Base-by-base conservation (phyloP, 169 alveolate genomes). In the Eimeria falciformis region DNA sequence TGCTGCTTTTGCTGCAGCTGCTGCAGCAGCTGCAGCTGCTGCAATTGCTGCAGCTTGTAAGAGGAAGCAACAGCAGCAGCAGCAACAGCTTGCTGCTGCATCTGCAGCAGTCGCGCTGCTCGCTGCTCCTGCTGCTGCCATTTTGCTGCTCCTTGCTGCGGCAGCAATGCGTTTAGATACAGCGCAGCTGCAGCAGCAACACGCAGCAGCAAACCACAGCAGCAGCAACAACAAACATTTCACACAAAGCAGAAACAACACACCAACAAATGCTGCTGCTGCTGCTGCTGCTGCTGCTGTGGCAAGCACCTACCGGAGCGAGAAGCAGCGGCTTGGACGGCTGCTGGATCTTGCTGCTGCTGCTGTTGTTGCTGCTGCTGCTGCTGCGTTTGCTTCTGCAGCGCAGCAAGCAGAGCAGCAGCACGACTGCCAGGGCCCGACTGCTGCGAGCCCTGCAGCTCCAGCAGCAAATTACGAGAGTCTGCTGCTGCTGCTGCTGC, bases 101-200 rank as follows among this genome's bases (percentile, higher is more conserved):
- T 68, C 79, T 68, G 79, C 79, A 68, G 45, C 79, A 68, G 12
- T 43, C 79, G 33, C 2, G 79, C 79, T 23, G 79, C 79, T 4
- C 79, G 79, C 79, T 68, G 79, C 79, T 68, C 79, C 45, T 68
- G 79, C 45, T 68, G 79, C 79, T 68, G 79, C 79, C 79, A 43
- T 4, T 68, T 68, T 27, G 79, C 79, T 68, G 79, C 79, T 68
- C 79, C 79, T 27, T 68, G 79, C 40, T 68, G 79, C 9, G 79
- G 79, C 4, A 68, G 40, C 45, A 68, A n/a, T 4, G 79, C 79
- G 40, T 68, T 68, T 43, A 68, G 37, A 43, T 68, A 68, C 45
- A 68, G 45, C 18, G 79, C 79, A 21, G 79, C 79, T 68, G 79
- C 79, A 68, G 79, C 79, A 68, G 45, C 79, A 68, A 25, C 45